Conservation (phyloP, 208 protist genomes). For the Strigomonas culicis region DNA sequence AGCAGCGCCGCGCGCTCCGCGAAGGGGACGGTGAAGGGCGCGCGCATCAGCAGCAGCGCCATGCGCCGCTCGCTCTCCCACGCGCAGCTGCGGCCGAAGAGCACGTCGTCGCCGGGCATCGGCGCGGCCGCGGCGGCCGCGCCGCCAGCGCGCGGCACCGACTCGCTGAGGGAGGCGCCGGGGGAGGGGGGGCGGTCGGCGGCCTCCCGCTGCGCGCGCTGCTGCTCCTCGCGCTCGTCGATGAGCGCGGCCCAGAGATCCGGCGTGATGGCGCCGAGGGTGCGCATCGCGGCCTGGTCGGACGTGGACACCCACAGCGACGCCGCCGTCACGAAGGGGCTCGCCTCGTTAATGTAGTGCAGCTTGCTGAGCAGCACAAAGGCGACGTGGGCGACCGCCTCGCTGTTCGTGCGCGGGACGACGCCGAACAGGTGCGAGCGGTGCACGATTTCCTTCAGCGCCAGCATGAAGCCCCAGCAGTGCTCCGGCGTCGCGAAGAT, state of each 20-base stretch:
- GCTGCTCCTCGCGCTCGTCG: neutral
- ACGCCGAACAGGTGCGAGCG: slow-evolving; percentile 72
- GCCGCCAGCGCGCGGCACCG: too few relatives aligned
- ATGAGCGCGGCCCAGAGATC: slow-evolving; percentile 30
- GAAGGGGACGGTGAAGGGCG: slow-evolving; percentile 77
- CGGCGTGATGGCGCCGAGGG: slow-evolving; percentile 22
- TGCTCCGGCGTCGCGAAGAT: slow-evolving; percentile 6
- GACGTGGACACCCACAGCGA: slow-evolving; percentile 57
- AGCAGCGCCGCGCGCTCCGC: slow-evolving; percentile 58
- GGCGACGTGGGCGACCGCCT: slow-evolving; percentile 69
- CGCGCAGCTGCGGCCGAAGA: slow-evolving; percentile 31
- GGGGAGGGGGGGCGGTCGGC: too few relatives aligned
- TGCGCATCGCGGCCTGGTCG: slow-evolving; percentile 14
- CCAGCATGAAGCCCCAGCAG: slow-evolving; percentile 52
- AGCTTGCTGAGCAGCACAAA: slow-evolving; percentile 57
- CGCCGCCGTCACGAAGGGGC: slow-evolving; percentile 36
- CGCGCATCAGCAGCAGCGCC: slow-evolving; percentile 54
- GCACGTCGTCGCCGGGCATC: slow-evolving; percentile 33
- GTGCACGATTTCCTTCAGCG: slow-evolving; percentile 72
- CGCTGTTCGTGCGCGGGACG: slow-evolving; percentile 49
- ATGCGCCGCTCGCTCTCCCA: slow-evolving; percentile 55
- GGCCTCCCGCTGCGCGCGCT: slow-evolving; percentile 3
- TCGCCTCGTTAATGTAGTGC: slow-evolving; percentile 65
- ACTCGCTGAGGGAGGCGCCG: slow-evolving; percentile 5
- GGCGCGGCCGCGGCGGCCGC: neutral